Evolutionary conservation across 1,284 basidiomycete species (phyloP), one percentile per base, ranked within the genome.

Genomic region (Moesziomyces sp.): DNA sequence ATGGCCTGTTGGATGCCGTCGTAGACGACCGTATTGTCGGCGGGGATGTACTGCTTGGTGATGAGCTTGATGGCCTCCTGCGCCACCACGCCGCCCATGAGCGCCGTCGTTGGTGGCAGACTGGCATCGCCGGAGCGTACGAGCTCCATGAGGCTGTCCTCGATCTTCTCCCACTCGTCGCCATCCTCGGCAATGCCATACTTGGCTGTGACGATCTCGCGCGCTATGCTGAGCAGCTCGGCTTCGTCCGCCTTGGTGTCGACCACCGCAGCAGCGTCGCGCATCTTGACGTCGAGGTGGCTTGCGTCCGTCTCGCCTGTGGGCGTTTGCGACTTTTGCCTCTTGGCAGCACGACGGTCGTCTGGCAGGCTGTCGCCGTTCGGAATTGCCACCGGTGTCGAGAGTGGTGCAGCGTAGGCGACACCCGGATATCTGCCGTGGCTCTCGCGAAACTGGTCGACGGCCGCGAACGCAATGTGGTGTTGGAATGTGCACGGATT

Each of bases 51-150:
- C 85, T 99, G 97, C 81, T 90, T 91, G 66, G 96, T 98, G 78
- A 97, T 91, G 85, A 98, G 88, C 88, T 99, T 99, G 88, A 99
- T 98, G 8, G 91, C 90, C 85, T 99, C 97, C 79, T 99, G 97
- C n/a, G 94, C 94, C 26, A 95, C 92, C 19, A 99, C 85, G 0
- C 96, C 97, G 16, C 97, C 97, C 3, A 98, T 86, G 80, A 99
- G 90, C 0, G 94, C 94, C 0, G 97, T 93, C 0, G 91, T 95
- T 71, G 94, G 95, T 0, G 96, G 94, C 1, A 98, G 85, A 76
- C 96, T 93, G 1, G 92, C 64, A 42, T 77, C 69, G 3, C 93
- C 93, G 1, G 93, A 89, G 18, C 95, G 90, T 1, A 78, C 70
- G 93, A 95, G 85, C 84, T 98, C 96, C 50, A 90, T 90, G 11